Conservation (phyloP, 371 early-diverging fungal species). For the Apophysomyces variabilis region DNA sequence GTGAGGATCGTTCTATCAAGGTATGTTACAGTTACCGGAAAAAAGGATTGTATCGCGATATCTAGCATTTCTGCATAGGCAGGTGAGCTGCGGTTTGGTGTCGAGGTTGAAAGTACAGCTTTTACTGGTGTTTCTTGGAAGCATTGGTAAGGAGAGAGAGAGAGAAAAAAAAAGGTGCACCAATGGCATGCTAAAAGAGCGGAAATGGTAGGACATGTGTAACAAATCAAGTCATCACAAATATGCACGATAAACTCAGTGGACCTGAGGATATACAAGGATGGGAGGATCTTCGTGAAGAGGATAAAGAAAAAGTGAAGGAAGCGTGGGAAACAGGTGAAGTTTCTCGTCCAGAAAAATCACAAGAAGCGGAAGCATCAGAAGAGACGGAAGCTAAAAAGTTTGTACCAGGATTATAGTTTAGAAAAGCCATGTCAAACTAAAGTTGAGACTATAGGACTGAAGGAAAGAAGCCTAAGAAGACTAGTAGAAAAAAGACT, state of each 20-base stretch:
- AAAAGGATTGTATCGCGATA: background rate
- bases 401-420: background rate
- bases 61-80: background rate
- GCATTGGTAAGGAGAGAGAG: constrained; percentile 22
- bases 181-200: background rate
- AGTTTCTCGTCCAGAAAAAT: constrained; percentile 17
- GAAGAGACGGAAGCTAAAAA: background rate
- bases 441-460: background rate
- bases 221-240: constrained; percentile 20
- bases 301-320: constrained; percentile 23
- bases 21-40: constrained; percentile 2
- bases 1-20: constrained; percentile 15
- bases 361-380: constrained; percentile 9
- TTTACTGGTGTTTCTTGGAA: constrained; percentile 21
- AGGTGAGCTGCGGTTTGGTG: constrained; percentile 29
- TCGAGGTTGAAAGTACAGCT: constrained; percentile 14
- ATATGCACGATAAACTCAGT: constrained; percentile 12
- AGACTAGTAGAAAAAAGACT: background rate
- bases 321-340: constrained; percentile 25
- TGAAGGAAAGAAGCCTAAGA: constrained; percentile 2
- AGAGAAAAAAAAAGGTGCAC: too few species aligned
- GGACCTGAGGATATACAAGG: constrained; percentile 24
- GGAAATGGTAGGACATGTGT: constrained; percentile 23
- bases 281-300: constrained; percentile 23
- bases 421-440: background rate